A percentile compares a stretch with the other conserved stretches of the same genome.
Evolutionary conservation across 176 grass and related monocot genomes (phyloP).

Genomic region (Oryza officinalis): DNA sequence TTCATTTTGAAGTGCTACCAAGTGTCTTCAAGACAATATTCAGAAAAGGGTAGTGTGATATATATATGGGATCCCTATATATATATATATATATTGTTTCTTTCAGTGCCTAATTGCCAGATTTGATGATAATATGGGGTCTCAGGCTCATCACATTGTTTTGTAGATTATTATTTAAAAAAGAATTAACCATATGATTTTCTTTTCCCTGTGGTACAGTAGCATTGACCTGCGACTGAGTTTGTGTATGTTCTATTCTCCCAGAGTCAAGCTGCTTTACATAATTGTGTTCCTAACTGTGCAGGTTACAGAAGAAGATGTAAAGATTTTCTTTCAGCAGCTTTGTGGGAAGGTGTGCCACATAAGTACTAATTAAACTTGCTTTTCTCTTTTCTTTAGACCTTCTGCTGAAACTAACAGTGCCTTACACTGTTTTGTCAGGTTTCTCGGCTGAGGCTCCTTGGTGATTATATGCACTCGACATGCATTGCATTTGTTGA

Average conservation of each 20-base stretch:
- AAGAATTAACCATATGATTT: not conserved
- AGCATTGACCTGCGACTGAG: not conserved
- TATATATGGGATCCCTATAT: too few relatives aligned
- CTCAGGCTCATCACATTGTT: not conserved
- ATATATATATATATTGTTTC: not conserved
- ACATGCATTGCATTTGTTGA: constrained; percentile 97
- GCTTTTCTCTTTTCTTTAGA: constrained; percentile 10
- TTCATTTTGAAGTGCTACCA: not conserved
- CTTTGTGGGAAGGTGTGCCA: constrained; percentile 69
- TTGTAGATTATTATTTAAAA: not conserved
- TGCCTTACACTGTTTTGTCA: constrained; percentile 28
- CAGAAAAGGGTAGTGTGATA: not conserved
- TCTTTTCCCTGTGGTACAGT: not conserved
- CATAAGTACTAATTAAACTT: not conserved
- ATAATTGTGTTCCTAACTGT: constrained; percentile 26
- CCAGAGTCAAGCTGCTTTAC: not conserved
- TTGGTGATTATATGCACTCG: constrained; percentile 89
- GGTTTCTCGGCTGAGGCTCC: constrained; percentile 91
- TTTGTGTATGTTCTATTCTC: not conserved
- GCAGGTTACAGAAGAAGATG: constrained; percentile 84
- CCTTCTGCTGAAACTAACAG: not conserved
- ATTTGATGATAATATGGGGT: not conserved
- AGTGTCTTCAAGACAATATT: not conserved
- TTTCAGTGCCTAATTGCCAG: not conserved
- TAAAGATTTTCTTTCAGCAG: constrained; percentile 76